Conservation (phyloP, 352 stramenopile species). For the Phytophthora ramorum region DNA sequence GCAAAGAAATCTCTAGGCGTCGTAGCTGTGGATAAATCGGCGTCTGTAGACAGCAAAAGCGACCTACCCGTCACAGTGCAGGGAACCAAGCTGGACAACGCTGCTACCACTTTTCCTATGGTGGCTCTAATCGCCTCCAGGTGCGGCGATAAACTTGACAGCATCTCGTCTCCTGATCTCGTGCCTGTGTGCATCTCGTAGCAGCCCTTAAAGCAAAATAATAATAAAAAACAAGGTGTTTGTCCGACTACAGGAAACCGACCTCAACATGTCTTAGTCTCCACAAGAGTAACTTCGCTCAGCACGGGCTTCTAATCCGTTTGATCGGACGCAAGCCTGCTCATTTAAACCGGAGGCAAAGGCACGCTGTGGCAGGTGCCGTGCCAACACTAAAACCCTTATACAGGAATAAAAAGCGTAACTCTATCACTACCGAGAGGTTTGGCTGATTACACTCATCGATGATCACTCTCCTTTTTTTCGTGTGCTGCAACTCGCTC, state of each 20-base stretch:
- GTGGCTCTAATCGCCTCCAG: slow-evolving; percentile 1
- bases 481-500: slow-evolving; percentile 1
- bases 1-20: neutral
- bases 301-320: neutral
- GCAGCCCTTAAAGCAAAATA: no score
- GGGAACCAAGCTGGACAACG: neutral
- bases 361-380: no score
- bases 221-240: no score
- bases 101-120: neutral
- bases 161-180: slow-evolving; percentile 7
- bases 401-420: no score
- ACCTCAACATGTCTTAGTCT: slow-evolving; percentile 1
- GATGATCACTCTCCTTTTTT: slow-evolving; percentile 20
- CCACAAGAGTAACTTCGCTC: neutral
- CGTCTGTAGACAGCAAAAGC: slow-evolving; percentile 4
- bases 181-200: slow-evolving; percentile 15
- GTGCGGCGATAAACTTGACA: slow-evolving; percentile 15
- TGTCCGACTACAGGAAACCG: neutral
- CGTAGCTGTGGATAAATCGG: neutral
- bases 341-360: neutral
- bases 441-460: slow-evolving; percentile 21
- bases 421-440: no score
- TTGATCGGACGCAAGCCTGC: neutral
- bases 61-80: slow-evolving; percentile 6
- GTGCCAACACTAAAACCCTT: no score